Base-by-base conservation (phyloP, 495 filamentous ascomycete genomes). In the Bacidia rubella region DNA sequence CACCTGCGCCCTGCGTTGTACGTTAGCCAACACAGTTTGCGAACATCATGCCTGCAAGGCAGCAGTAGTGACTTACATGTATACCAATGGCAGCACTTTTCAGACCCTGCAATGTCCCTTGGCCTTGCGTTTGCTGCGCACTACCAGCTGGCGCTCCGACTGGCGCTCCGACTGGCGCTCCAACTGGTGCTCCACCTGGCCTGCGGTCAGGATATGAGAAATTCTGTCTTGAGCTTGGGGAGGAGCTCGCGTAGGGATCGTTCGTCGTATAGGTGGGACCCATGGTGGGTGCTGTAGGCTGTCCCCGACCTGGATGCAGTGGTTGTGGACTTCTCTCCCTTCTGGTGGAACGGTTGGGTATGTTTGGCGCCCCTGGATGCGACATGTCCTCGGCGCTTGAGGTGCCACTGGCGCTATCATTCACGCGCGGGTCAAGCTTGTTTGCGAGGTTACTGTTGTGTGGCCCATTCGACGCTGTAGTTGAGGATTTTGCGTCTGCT, bases 61-160 rank as follows among this genome's bases (percentile, higher is more conserved):
- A 2, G 59, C 56, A 9, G 15, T 5, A n/a, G 17, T n/a, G 5
- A 25, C 59, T 15, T 49, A 61, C 59, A 44, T 61, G 59, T 48
- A 61, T 61, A 25, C 59, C 59, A 2, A 58, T 35, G 10, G 59
- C 59, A 3, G 59, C 59, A 11, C 41, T 56, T 27, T 61, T 61
- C 4, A 61, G n/a, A 22, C 49, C 54, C 20, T 58, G 56, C 35
- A 61, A n/a, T 4, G 59, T 58, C n/a, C 51, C 43, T 35, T 56
- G 56, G n/a, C 24, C 35, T 12, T 51, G 51, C 19, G n/a, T n/a
- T n/a, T n/a, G n/a, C n/a, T n/a, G n/a, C n/a, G n/a, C n/a, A n/a
- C n/a, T n/a, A 22, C 23, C 35, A 45, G 45, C 29, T 50, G 53
- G 12, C 26, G 21, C 24, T 39, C 23, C 11, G 3, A n/a, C n/a